A percentile compares a stretch with the other conserved stretches of the same genome.
Evolutionary conservation across 2,329 filamentous ascomycete genomes (phyloP).

Genomic region (Salinomyces thailandicus): DNA sequence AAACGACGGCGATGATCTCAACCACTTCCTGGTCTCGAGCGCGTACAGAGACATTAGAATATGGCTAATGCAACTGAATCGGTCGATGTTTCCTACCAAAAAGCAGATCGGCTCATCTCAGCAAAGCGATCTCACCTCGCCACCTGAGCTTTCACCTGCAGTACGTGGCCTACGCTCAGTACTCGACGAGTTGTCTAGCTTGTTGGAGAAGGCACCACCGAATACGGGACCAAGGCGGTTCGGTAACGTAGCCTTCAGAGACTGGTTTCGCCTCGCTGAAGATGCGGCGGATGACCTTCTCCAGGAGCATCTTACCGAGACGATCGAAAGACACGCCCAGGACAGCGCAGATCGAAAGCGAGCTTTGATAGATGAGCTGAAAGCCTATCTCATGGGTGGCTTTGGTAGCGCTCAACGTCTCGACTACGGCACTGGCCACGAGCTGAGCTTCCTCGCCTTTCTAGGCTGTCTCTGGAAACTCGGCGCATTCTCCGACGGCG

Average conservation of each 20-base stretch:
- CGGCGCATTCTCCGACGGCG: constrained; percentile 58
- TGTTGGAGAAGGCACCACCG: constrained; percentile 71
- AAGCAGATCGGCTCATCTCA: constrained; percentile 23
- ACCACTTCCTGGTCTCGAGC: constrained; percentile 64
- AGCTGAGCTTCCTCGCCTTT: constrained; percentile 89
- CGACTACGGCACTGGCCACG: constrained; percentile 94
- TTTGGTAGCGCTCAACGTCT: constrained; percentile 84
- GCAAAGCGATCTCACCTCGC: constrained; percentile 33
- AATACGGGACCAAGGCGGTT: constrained; percentile 80
- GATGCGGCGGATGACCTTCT: constrained; percentile 44
- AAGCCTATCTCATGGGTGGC: constrained; percentile 67
- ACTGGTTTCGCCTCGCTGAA: constrained; percentile 64
- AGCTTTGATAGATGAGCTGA: constrained; percentile 48
- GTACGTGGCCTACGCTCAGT: constrained; percentile 57
- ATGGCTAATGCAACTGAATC: constrained; percentile 84
- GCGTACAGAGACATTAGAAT: constrained; percentile 81
- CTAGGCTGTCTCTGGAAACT: constrained; percentile 86
- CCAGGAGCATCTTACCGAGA: constrained; percentile 7
- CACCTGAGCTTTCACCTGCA: constrained; percentile 35
- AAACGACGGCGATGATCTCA: constrained; percentile 71
- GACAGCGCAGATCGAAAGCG: not conserved
- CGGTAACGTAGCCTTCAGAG: constrained; percentile 82
- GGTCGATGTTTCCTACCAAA: constrained; percentile 66
- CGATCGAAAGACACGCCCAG: constrained; percentile 13
- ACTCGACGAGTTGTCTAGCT: constrained; percentile 50